Evolutionary conservation across 345 rosid genomes (phyloP).

Genomic region (Clausena lansium): DNA sequence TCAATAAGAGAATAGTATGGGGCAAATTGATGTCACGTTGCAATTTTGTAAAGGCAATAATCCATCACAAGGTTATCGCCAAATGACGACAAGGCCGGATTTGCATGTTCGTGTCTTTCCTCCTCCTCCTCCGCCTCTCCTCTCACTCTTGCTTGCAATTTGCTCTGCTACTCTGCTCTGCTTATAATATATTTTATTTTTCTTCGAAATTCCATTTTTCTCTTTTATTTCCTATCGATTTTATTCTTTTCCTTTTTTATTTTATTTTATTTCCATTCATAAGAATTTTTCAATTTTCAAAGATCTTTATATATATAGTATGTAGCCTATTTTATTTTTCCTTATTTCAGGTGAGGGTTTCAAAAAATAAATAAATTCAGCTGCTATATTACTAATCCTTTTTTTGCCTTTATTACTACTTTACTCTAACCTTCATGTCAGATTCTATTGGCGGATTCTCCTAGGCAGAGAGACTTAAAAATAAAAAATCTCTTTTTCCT

Average conservation of each 20-base stretch:
- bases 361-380: too few species aligned
- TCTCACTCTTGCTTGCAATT: neutral
- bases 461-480: conserved; percentile 1
- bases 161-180: neutral
- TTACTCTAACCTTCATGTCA: conserved; percentile 14
- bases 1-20: neutral
- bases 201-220: too few species aligned
- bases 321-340: neutral
- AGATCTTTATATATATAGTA: neutral
- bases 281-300: neutral
- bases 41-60: neutral
- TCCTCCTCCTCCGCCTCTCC: neutral
- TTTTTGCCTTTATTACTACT: neutral
- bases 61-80: neutral
- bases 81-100: conserved; percentile 3
- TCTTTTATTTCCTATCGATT: neutral
- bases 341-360: neutral
- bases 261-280: too few species aligned
- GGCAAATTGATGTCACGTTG: neutral
- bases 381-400: too few species aligned
- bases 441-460: conserved; percentile 34
- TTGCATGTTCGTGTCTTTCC: conserved; percentile 3
- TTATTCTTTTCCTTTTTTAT: neutral
- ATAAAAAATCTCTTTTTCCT: too few species aligned
- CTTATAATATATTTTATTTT: too few species aligned